Percentiles rank a stretch among this genome's conserved stretches.
Conservation (phyloP, 805 yeast species). For the Komagataella populi region DNA sequence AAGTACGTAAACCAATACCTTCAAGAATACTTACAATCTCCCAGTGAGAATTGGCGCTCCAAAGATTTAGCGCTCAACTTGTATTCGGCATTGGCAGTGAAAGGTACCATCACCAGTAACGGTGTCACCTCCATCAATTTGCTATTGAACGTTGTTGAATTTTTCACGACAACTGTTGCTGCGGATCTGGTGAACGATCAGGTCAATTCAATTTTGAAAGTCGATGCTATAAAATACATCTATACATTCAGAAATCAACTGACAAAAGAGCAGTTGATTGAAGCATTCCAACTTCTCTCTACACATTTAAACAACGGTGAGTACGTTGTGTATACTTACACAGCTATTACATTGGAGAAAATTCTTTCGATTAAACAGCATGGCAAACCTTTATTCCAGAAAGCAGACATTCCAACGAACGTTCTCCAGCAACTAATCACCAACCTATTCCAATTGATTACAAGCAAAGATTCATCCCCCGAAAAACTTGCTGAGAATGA, state of each 20-base stretch:
- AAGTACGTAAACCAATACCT: constrained; percentile 58
- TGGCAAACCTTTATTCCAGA: constrained; percentile 49
- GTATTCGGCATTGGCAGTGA: constrained; percentile 82
- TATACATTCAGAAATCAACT: constrained; percentile 86
- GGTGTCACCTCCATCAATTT: constrained; percentile 84
- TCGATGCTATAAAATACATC: constrained; percentile 87
- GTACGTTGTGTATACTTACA: constrained; percentile 82
- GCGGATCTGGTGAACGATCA: constrained; percentile 53
- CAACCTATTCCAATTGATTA: constrained; percentile 54
- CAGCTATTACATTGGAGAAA: constrained; percentile 87
- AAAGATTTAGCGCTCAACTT: constrained; percentile 81
- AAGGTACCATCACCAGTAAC: constrained; percentile 72
- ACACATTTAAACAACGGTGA: constrained; percentile 50
- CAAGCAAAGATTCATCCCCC: constrained; percentile 49
- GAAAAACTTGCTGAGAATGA: constrained; percentile 94
- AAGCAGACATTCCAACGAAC: constrained; percentile 52
- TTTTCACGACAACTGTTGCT: constrained; percentile 72
- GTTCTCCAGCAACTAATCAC: constrained; percentile 47
- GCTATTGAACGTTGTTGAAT: constrained; percentile 73
- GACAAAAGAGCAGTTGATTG: constrained; percentile 68
- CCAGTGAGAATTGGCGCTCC: constrained; percentile 54
- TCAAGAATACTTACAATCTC: constrained; percentile 27
- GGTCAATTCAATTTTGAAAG: constrained; percentile 67
- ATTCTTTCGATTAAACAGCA: constrained; percentile 63
- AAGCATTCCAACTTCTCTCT: constrained; percentile 69